Base-by-base conservation (phyloP, 2,329 filamentous ascomycete genomes). In the Dactylonectria estremocensis region DNA sequence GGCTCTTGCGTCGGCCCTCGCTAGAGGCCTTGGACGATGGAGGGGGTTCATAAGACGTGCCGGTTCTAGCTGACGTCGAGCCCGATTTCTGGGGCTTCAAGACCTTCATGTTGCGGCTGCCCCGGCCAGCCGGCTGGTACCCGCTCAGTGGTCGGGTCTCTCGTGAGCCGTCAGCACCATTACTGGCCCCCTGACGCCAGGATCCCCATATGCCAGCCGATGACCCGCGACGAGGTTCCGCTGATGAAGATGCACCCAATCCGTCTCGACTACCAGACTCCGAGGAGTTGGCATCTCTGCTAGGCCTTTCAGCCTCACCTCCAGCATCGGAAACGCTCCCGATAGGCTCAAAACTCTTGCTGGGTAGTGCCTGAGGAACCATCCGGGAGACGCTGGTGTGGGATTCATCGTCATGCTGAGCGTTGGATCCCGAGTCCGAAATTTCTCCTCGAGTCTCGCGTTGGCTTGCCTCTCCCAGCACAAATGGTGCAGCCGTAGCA, bases 81-180 rank as follows among this genome's bases (percentile, higher is more conserved):
- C 82, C 82, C 6, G 91, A 86, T 78, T 94, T 96, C 63, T 87
- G 88, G 1, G 95, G 91, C 76, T 95, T 94, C 59, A 98, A 85
- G 2, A 98, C 92, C 83, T 97, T 98, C 92, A 98, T 98, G 57
- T 90, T 91, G 56, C 92, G 89, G 16, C 87, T 82, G 18, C 84
- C 81, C 54, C 90, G 85, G 77, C 90, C 82, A 71, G 91, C 85
- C 73, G 91, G 91, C 77, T 94, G 92, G 77, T 94, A 94, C 28
- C 91, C 90, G 73, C 90, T 91, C 71, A 89, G 80, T 61, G 86
- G 86, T 2, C 82, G 81, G 70, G 81, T 84, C 68, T 89, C 88
- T 64, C 85, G 87, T 10, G 83, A 82, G 74, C 84, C 86, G 48
- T 92, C 91, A 56, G 83, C 76, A 6, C 86, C 84, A 59, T 83